Base-by-base conservation (phyloP, 202 grass and related monocot genomes). In the Eragrostis tef region DNA sequence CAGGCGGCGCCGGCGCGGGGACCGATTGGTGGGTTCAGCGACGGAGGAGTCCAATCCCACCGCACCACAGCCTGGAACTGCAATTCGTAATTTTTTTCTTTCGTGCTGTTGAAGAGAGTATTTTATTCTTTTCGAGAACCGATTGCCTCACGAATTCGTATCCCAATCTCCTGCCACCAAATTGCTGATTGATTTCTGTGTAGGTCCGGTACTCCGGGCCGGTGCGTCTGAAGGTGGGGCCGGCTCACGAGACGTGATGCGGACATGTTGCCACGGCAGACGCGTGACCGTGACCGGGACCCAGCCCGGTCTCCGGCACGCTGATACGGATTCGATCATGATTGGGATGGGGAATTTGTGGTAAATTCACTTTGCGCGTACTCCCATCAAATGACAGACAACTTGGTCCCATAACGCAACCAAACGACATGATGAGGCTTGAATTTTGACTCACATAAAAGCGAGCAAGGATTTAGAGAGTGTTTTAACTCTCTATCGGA, bases 131-230 rank as follows among this genome's bases (percentile, higher is more conserved):
- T 50, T 13, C 6, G 42, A 50, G 19, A 41, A 14, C 17, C 19
- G 60, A 14, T 64, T 78, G n/a, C 59, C 49, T 9, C 75, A 31
- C 16, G 44, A 49, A 77, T 77, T 20, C 43, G 70, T 54, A 36
- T 8, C 43, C 24, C 6, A 63, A 44, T 56, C 29, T 22, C 19
- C 5, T 53, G 34, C 34, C 34, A 39, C 6, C 51, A 22, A 20
- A 57, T 57, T 21, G 21, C n/a, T 21, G n/a, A 56, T 56, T 56
- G 53, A 56, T 56, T 56, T 56, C 10, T 7, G 53, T 57, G n/a
- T 11, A 57, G 20, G 53, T 39, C 34, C 34, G 34, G 34, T 39
- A 39, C n/a, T 57, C 53, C 17, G 21, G 8, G 53, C 8, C 8
- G n/a, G n/a, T 0, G 7, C 53, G n/a, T 22, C 2, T 3, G 53